Base-by-base conservation (phyloP, 2,329 filamentous ascomycete genomes). In the Shiraia bambusicola region DNA sequence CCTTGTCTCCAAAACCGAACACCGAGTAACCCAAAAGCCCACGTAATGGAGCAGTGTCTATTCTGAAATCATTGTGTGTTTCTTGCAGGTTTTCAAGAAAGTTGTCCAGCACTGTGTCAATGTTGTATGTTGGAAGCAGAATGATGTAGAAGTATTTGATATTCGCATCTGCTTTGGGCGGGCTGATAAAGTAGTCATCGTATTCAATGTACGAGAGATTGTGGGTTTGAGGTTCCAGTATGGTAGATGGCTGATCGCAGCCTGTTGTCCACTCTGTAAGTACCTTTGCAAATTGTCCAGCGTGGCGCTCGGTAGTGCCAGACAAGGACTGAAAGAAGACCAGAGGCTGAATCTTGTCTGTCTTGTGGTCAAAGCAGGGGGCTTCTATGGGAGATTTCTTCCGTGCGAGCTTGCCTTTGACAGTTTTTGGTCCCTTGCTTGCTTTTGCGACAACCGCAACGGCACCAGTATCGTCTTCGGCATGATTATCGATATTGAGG, bases 21-120 rank as follows among this genome's bases (percentile, higher is more conserved):
- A 97, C 90, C 0, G 88, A 88, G 63, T 95, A 97, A 7, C 92
- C 92, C 2, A 91, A 73, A 12, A 97, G 70, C 1, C 77, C 72
- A 0, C 85, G 83, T 33, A 98, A 71, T 1, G 93, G 86, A 0
- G 87, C 85, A 0, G 90, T 95, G 58, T 97, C 91, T 53, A 98
- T 94, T 43, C 92, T 83, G 75, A 97, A 97, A 68, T 98, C 93
- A 71, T 97, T 83, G 64, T 97, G 92, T 0, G 91, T 97, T 66
- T 98, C 92, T 63, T 87, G 79, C 5, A 98, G 73, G 65, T 95
- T 89, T 50, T 88, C 83, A 16, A 97, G 75, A 65, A 97, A 91
- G 12, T 82, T 92, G 61, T 91, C 87, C 54, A 95, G 82, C 53
- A 94, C 87, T 6, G 88, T 92, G 61, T 96, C 92, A 59, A 96